These are phyloP conservation scores for Paspalum notatum DNA, from an alignment of 176 grass and related monocot species.

Conservation along the genomic window DNA sequence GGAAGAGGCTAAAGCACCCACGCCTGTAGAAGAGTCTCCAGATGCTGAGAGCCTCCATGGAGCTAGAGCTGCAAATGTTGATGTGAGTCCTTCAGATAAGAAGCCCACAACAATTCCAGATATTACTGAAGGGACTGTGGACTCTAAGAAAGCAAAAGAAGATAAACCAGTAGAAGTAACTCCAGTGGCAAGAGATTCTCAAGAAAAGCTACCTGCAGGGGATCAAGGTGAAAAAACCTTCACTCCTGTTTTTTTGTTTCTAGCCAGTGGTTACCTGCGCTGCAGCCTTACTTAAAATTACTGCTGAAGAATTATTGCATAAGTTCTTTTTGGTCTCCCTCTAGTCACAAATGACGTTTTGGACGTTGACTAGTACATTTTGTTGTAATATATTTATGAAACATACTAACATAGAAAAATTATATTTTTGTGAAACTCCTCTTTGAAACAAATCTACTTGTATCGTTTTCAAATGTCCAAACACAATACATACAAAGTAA, in stretches of 20 bases:
- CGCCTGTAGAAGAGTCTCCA: slow-evolving; percentile 58
- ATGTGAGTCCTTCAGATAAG: slow-evolving; percentile 61
- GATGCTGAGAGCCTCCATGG: slow-evolving; percentile 58
- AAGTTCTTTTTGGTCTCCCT: not conserved
- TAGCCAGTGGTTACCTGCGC: slow-evolving; percentile 26
- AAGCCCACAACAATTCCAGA: slow-evolving; percentile 45
- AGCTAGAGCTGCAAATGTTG: slow-evolving; percentile 51
- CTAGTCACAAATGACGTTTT: not conserved
- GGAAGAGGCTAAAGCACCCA: slow-evolving; percentile 64
- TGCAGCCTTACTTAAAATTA: not conserved
- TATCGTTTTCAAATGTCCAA: not conserved
- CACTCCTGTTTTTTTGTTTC: slow-evolving; percentile 42
- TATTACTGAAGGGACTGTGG: slow-evolving; percentile 60
- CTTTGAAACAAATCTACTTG: not conserved
- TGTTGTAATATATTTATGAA: not conserved
- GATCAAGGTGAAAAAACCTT: slow-evolving; percentile 72
- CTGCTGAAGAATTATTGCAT: not conserved
- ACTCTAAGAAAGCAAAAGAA: slow-evolving; percentile 54
- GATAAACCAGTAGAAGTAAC: slow-evolving; percentile 55
- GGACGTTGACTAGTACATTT: not conserved
- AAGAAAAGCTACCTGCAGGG: slow-evolving; percentile 60
- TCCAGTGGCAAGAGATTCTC: slow-evolving; percentile 56
- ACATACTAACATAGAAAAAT: no score
- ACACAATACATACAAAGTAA: not conserved
- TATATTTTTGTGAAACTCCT: not conserved